Percentiles rank a stretch among this genome's conserved stretches.
Evolutionary conservation across 768 basidiomycete species (phyloP).

Genomic region (Leccinum sublutescens): DNA sequence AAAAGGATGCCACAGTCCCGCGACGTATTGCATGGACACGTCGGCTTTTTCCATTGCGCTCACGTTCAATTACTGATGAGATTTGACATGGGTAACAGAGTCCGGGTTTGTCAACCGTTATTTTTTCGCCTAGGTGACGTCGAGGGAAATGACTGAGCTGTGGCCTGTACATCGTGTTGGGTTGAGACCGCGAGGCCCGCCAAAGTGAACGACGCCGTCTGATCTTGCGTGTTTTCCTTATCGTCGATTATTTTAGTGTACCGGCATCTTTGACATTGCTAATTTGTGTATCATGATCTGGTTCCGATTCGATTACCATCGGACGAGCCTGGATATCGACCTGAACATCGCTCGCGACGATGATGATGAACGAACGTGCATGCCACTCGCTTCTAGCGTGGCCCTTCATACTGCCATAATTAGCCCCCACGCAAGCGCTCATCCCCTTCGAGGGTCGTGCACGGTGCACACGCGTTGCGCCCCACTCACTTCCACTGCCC

Average conservation of each 20-base stretch:
- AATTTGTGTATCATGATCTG: too few relatives aligned
- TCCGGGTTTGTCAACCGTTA: not conserved
- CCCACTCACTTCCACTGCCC: not conserved
- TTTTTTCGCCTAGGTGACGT: not conserved
- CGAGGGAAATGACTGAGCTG: not conserved
- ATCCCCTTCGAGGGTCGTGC: not conserved
- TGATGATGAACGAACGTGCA: too few relatives aligned
- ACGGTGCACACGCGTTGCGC: not conserved
- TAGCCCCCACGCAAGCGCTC: slow-evolving; percentile 9
- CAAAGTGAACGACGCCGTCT: too few relatives aligned
- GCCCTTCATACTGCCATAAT: slow-evolving; percentile 13
- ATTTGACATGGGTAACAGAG: too few relatives aligned
- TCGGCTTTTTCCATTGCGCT: slow-evolving; percentile 5
- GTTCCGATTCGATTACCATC: too few relatives aligned
- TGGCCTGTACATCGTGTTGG: too few relatives aligned
- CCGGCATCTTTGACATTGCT: too few relatives aligned
- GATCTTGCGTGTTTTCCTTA: too few relatives aligned
- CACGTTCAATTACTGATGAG: not conserved
- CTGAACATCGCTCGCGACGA: too few relatives aligned
- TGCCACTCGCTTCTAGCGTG: slow-evolving; percentile 5
- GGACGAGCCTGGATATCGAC: too few relatives aligned
- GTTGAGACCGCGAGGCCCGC: too few relatives aligned
- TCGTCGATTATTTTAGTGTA: too few relatives aligned
- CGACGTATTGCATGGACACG: not conserved
- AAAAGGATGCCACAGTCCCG: not conserved